phyloP scores from a whole-genome alignment of 371 early-diverging fungal genomes.

The Rhizopus arrhizus region DNA sequence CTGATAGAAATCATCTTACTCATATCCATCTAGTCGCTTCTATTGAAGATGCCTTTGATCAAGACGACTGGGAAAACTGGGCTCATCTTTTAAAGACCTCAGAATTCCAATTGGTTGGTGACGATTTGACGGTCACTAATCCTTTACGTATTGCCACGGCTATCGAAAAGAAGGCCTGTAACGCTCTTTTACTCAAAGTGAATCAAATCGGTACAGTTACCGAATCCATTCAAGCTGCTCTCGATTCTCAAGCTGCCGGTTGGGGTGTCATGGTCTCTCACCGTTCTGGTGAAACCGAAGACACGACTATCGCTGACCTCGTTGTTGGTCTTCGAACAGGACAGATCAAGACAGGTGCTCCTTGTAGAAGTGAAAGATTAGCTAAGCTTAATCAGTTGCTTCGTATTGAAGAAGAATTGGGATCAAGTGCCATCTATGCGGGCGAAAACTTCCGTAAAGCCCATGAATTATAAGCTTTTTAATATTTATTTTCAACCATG shows the following conservation, averaged over 20 bases:
- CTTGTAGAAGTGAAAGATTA: constrained; percentile 96
- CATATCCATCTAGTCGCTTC: constrained; percentile 68
- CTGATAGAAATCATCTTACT: neutral
- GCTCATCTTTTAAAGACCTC: constrained; percentile 72
- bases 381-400: constrained; percentile 99
- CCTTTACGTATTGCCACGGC: constrained; percentile 90
- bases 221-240: constrained; percentile 88
- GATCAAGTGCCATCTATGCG: constrained; percentile 84
- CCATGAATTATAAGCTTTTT: constrained; percentile 54
- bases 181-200: constrained; percentile 96
- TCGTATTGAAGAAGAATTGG: constrained; percentile 90
- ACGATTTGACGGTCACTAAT: constrained; percentile 99
- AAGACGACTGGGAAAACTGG: constrained; percentile 98
- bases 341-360: constrained; percentile 99
- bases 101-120: constrained; percentile 95
- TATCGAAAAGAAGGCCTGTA: constrained; percentile 94
- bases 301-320: constrained; percentile 98
- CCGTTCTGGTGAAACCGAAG: constrained; percentile 99
- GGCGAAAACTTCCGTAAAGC: constrained; percentile 92
- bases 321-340: constrained; percentile 97
- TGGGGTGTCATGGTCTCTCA: constrained; percentile 99
- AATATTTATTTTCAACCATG: no score
- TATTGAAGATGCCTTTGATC: constrained; percentile 99
- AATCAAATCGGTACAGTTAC: constrained; percentile 99
- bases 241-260: constrained; percentile 74